Evolutionary conservation across 2,329 filamentous ascomycete genomes (phyloP), one percentile per base, ranked within the genome.

Genomic region (Aspergillus sp.): DNA sequence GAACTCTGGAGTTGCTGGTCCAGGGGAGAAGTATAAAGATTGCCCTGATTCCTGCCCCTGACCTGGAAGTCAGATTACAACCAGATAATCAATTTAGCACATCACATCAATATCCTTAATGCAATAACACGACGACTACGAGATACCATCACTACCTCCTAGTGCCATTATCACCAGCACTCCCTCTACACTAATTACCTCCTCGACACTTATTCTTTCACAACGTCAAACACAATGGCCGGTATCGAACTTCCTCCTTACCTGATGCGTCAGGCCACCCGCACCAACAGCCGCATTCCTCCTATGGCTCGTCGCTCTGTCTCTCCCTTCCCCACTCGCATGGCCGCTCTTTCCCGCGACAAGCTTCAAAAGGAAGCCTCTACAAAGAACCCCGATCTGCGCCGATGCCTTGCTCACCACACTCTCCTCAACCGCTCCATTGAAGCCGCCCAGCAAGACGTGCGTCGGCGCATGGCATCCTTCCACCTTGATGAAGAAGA

Each of bases 391-490:
- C 68, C 68, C 4, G 63, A 70, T 51, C 61, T 70, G 10, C 68
- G 68, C n/a, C 67, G 67, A n/a, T 70, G 68, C 28, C 43, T 69
- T 5, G 65, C 63, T 48, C 68, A 70, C 41, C 61, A 67, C 19
- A 47, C 55, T 3, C 55, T 69, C 17, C 61, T 68, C 9, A 60
- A 59, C 3, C 63, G 60, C 2, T 67, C 67, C 2, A 60, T 68
- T 23, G 25, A 64, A 13, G 55, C 62, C 7, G 63, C 66, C 3
- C 62, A 69, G 17, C 39, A 56, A 0, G 63, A 63, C 19, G 61
- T 65, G 52, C 59, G 58, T 52, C 59, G 50, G 10, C 57, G 61
- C 5, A 53, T 68, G 25, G 53, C 57, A 3, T 36, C 59, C 8
- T 53, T 64, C 19, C 23, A 23, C 5, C 13, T 66, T 2, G 64